Evolutionary conservation across 257 asterid species (phyloP), one percentile per base, ranked within the genome.

Genomic region (Ilex aquifolium): DNA sequence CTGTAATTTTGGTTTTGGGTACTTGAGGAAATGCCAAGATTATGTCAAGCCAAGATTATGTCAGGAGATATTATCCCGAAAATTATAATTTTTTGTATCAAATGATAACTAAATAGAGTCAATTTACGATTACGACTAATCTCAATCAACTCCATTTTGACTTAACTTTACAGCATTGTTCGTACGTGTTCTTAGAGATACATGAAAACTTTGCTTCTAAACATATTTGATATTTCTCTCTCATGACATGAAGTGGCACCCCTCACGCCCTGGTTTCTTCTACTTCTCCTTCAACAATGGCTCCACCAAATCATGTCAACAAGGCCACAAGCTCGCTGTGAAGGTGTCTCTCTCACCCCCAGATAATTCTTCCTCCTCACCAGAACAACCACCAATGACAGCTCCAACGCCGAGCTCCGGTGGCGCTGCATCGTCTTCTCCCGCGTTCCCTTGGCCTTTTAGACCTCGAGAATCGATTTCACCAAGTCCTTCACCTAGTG

Each of bases 271-370:
- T 3, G 97, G 95, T 49, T 58, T 69, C 62, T 92, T 89, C 91
- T 92, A 82, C 88, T 89, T 92, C 88, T 72, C 97, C 56, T 87
- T 87, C 87, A 76, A 79, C 88, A 86, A 86, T 49, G 93, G 91
- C 72, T 71, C 97, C 0, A 78, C 63, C 77, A 60, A 65, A 66
- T 78, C 87, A 32, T 92, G 97, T 66, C 39, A 74, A 17, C 57
- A 69, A 17, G 96, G 94, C 63, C 90, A 87, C 53, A 89, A 87
- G 72, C 68, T 83, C 44, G 88, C 94, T 27, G 79, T 85, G 31
- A 78, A 80, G 65, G 95, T 87, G 36, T 64, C 82, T 10, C 5
- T 51, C 8, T 59, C 82, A 2, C 56, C 69, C 5, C 69, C 82
- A 11, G 79, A 52, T 61, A 64, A 27, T 57, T 73, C 62, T 50